These are phyloP conservation scores for Bryoerythrophyllum caledonicum DNA, from an alignment of 225 moss, liverwort and hornwort species.

Conservation along the genomic window DNA sequence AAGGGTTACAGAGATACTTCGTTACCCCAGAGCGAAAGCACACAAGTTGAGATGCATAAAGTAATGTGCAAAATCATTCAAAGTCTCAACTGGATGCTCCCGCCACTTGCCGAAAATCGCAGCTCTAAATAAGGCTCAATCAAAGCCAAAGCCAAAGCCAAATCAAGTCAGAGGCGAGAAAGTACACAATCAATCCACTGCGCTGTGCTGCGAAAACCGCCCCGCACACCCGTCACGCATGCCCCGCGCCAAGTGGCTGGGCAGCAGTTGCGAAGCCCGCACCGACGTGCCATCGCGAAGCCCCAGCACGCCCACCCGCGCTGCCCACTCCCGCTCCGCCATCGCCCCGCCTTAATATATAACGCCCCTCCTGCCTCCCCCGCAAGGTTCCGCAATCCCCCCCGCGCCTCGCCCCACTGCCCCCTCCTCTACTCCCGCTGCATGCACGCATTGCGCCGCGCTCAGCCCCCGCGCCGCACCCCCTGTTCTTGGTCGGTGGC, in stretches of 20 bases:
- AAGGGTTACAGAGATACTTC: too few relatives aligned
- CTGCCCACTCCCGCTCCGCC: not conserved
- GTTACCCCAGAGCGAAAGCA: too few relatives aligned
- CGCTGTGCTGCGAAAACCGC: too few relatives aligned
- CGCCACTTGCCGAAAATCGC: too few relatives aligned
- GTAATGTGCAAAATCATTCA: too few relatives aligned
- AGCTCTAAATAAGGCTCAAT: too few relatives aligned
- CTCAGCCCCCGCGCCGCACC: too few relatives aligned
- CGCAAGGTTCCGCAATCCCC: not conserved
- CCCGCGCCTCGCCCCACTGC: not conserved
- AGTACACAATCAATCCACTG: too few relatives aligned
- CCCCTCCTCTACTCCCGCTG: not conserved
- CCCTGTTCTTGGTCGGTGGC: not conserved
- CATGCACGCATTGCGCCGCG: not conserved
- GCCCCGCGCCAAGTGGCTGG: not conserved
- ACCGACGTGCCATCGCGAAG: constrained; percentile 5
- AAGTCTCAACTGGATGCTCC: too few relatives aligned
- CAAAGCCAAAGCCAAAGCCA: too few relatives aligned
- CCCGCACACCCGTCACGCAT: not conserved
- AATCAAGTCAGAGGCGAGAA: too few relatives aligned
- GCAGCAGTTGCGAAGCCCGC: constrained; percentile 24
- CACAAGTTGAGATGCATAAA: too few relatives aligned
- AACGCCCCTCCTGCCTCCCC: not conserved
- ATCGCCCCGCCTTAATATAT: not conserved
- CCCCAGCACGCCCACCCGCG: not conserved